Evolutionary conservation across 192 early-diverging fungal genomes (phyloP), one percentile per base, ranked within the genome.

Genomic region (Geranomyces variabilis): DNA sequence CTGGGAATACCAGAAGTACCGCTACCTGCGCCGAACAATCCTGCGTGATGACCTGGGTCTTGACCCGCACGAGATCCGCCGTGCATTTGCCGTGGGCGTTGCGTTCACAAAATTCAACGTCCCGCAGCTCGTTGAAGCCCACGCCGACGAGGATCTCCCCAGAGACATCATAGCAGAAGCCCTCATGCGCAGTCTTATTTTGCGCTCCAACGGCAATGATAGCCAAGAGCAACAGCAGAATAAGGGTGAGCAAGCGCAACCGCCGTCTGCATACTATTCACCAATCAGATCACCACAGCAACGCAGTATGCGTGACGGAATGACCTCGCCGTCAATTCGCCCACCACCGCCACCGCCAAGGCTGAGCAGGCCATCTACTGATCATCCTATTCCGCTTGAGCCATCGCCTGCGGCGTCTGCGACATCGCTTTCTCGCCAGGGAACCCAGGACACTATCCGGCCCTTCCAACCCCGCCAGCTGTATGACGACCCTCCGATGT

Each of bases 131-230:
- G 31, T 31, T 17, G 70, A 72, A 34, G 70, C 70, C 14, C 62
- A 72, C 49, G 62, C 15, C 10, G 70, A 72, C 44, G 21, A 44
- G 5, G 60, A 22, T 47, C 41, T 72, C 7, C 70, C 70, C 13
- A n/a, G 70, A 21, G 70, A 72, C 31, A 55, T 72, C 70, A 64
- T 72, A 1, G 70, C 70, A 34, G 70, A 64, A 4, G 70, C 70
- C 12, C 51, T 72, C 26, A 72, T 72, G 70, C 41, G 51, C 21
- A 34, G 41, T 22, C 48, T 70, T 8, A 19, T 70, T 14, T n/a
- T 60, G 21, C 58, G 58, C 5, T 60, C 58, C 51, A 55, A 41
- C 36, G 36, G 10, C 36, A 3, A 41, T 41, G 36, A 41, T 10
- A 41, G 36, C 10, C 36, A 41, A 41, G 36, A 41, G 36, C 3